Evolutionary conservation across 2,329 filamentous ascomycete species (phyloP).

Genomic region (Tolypocladium paradoxum): DNA sequence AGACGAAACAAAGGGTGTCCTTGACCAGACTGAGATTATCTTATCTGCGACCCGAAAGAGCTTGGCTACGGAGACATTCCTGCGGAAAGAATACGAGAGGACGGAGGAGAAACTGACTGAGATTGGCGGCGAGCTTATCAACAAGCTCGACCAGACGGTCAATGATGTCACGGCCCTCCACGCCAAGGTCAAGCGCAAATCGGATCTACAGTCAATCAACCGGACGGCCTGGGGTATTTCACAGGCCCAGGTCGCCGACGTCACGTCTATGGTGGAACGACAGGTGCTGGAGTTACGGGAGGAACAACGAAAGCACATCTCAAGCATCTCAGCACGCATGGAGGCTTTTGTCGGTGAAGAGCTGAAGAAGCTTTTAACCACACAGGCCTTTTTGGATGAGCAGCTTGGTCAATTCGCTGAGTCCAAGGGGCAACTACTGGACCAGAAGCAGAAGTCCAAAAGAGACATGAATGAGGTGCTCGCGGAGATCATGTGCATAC

Average conservation of each 20-base stretch:
- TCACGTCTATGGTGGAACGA: slow-evolving; percentile 66
- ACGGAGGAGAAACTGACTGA: slow-evolving; percentile 69
- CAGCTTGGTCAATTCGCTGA: slow-evolving; percentile 57
- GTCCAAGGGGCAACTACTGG: slow-evolving; percentile 57
- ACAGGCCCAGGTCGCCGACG: slow-evolving; percentile 62
- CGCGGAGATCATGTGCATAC: slow-evolving; percentile 78
- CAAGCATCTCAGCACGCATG: slow-evolving; percentile 59
- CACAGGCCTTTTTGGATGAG: slow-evolving; percentile 58
- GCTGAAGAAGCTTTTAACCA: slow-evolving; percentile 56
- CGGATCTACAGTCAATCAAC: slow-evolving; percentile 73
- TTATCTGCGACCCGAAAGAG: slow-evolving; percentile 65
- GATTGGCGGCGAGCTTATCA: slow-evolving; percentile 66
- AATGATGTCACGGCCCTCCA: slow-evolving; percentile 71
- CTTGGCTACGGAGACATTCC: slow-evolving; percentile 66
- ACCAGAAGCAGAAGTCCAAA: slow-evolving; percentile 57
- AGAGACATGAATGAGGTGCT: slow-evolving; percentile 82
- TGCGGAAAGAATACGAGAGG: slow-evolving; percentile 74
- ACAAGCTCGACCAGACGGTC: slow-evolving; percentile 67
- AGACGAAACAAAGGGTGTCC: slow-evolving; percentile 67
- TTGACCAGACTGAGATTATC: slow-evolving; percentile 82
- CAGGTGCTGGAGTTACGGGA: slow-evolving; percentile 61
- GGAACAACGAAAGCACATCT: slow-evolving; percentile 62
- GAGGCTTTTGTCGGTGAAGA: slow-evolving; percentile 66
- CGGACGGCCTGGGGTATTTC: slow-evolving; percentile 67
- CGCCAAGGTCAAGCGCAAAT: slow-evolving; percentile 77